Percentiles rank a stretch among this genome's conserved stretches.
Conservation (phyloP, 192 early-diverging fungal genomes). For the Thamnidium elegans region DNA sequence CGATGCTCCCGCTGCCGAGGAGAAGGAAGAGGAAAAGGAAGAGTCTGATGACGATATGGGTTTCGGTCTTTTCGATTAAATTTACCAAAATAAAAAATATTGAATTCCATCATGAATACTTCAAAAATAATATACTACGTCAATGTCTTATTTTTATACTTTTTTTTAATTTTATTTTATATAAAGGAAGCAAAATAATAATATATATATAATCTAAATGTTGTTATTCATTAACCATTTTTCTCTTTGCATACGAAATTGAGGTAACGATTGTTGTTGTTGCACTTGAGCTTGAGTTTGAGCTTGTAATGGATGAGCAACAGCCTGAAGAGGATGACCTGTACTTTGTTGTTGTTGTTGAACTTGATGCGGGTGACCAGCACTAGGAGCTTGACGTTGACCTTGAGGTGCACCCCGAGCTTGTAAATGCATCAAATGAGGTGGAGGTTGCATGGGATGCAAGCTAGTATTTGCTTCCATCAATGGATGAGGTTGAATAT, state of each 20-base stretch:
- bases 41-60: constrained; percentile 94
- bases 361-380: no score
- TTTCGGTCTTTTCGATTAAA: constrained; percentile 98
- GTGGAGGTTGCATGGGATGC: neutral
- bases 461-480: neutral
- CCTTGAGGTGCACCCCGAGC: neutral
- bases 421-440: neutral
- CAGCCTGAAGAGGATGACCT: no score
- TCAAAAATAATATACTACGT: neutral
- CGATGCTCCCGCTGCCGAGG: constrained; percentile 47
- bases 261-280: neutral
- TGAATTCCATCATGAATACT: neutral
- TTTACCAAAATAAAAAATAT: neutral
- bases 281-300: neutral
- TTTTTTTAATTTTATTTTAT: neutral
- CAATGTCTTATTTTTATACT: no score
- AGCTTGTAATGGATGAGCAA: no score
- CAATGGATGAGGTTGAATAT: neutral
- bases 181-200: neutral
- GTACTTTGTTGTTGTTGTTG: no score
- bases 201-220: neutral
- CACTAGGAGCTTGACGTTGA: no score
- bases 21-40: constrained; percentile 85
- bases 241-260: neutral
- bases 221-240: constrained; percentile 2